A percentile compares a stretch with the other conserved stretches of the same genome.
Conservation (phyloP, 176 grass and related monocot species). For the Rhipidocladum racemiflorum region DNA sequence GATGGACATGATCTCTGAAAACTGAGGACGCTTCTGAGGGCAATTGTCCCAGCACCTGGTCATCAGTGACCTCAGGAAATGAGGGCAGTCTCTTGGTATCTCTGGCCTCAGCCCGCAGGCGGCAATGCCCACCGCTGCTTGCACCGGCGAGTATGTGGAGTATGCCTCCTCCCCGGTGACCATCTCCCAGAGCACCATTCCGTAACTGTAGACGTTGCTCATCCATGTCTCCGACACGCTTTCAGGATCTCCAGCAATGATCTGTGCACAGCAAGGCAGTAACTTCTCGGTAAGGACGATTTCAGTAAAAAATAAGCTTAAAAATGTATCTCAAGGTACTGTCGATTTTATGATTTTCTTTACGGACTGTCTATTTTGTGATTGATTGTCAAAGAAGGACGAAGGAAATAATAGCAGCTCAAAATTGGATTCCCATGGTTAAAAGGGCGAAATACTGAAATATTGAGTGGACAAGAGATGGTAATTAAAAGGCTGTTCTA, state of each 20-base stretch:
- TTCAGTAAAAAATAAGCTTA: slow-evolving; percentile 7
- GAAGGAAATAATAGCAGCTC: not conserved
- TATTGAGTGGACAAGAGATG: not conserved
- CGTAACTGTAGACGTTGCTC: slow-evolving; percentile 97
- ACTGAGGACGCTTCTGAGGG: slow-evolving; percentile 81
- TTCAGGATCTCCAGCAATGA: slow-evolving; percentile 93
- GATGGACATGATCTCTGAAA: slow-evolving; percentile 71
- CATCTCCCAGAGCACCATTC: slow-evolving; percentile 98
- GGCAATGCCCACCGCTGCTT: slow-evolving; percentile 90
- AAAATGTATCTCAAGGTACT: not conserved
- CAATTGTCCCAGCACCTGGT: slow-evolving; percentile 79
- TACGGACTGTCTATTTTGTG: not conserved
- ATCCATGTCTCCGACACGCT: slow-evolving; percentile 81
- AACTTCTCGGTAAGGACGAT: slow-evolving; percentile 29
- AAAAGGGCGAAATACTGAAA: not conserved
- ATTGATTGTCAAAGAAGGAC: not conserved
- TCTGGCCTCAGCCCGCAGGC: slow-evolving; percentile 87
- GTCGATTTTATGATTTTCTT: not conserved
- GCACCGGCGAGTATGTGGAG: slow-evolving; percentile 91
- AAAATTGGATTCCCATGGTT: not conserved
- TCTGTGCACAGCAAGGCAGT: slow-evolving; percentile 36
- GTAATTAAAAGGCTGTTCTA: not conserved
- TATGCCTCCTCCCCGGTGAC: slow-evolving; percentile 84
- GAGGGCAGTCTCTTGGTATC: slow-evolving; percentile 82
- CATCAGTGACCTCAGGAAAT: slow-evolving; percentile 78